These are phyloP conservation scores for Cercophora scortea DNA, from an alignment of 495 filamentous ascomycete species.

Conservation along the genomic window DNA sequence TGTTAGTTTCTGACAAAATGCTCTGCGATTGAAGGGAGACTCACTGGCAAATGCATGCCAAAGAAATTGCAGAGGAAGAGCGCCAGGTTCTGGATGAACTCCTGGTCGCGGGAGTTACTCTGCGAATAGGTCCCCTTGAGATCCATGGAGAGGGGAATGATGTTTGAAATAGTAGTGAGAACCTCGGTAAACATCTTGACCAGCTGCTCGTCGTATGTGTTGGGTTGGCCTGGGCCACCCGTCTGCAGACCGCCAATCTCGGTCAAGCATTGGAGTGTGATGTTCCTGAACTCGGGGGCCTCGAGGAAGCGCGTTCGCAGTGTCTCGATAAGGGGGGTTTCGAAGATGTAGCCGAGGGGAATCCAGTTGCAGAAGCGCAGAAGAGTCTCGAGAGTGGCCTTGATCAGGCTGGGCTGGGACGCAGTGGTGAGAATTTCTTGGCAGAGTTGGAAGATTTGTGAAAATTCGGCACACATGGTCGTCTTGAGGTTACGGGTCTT, in stretches of 20 bases:
- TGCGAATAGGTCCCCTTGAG: constrained; percentile 80
- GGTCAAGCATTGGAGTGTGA: constrained; percentile 92
- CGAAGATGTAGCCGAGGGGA: constrained; percentile 95
- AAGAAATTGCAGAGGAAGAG: constrained; percentile 97
- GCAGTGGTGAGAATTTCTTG: constrained; percentile 86
- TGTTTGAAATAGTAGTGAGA: constrained; percentile 76
- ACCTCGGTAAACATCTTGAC: constrained; percentile 97
- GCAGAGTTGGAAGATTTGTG: constrained; percentile 93
- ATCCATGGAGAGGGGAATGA: constrained; percentile 82
- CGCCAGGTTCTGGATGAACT: constrained; percentile 94
- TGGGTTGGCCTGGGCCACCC: constrained; percentile 49
- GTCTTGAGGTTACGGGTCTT: constrained; percentile 95
- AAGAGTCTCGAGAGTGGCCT: constrained; percentile 88
- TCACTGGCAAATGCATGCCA: constrained; percentile 77
- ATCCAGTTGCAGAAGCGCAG: constrained; percentile 99
- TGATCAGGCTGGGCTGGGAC: constrained; percentile 79
- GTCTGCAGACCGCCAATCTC: constrained; percentile 93
- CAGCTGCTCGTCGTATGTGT: constrained; percentile 85
- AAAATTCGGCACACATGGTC: constrained; percentile 97
- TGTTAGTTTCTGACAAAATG: constrained; percentile 9
- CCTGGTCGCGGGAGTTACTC: constrained; percentile 90
- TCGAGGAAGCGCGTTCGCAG: constrained; percentile 84
- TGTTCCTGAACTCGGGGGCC: constrained; percentile 86
- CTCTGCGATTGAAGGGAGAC: constrained; percentile 20
- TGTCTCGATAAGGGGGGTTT: constrained; percentile 93